Percentiles rank a stretch among this genome's conserved stretches.
These are phyloP conservation scores for Aureobasidium sp. DNA, from an alignment of 2,329 filamentous ascomycete genomes.

Conservation along the genomic window DNA sequence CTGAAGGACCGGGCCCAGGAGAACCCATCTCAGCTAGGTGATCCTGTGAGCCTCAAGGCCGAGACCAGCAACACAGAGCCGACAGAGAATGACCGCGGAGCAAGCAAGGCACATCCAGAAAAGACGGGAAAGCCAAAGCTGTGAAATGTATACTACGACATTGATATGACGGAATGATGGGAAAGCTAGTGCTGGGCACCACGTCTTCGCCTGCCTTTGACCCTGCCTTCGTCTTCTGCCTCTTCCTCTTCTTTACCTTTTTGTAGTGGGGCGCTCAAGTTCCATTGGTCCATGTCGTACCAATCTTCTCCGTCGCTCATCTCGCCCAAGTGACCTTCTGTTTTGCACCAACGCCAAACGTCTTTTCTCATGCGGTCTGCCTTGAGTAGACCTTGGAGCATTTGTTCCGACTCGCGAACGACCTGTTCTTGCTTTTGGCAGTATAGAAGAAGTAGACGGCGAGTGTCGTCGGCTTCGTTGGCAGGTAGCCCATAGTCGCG, in stretches of 20 bases:
- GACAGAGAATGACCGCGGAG: constrained; percentile 29
- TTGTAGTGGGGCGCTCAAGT: constrained; percentile 63
- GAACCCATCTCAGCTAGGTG: constrained; percentile 25
- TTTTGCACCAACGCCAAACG: constrained; percentile 69
- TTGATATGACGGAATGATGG: not conserved
- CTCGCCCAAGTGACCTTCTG: constrained; percentile 68
- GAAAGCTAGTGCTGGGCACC: constrained; percentile 20
- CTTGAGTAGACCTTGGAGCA: constrained; percentile 64
- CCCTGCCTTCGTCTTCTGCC: constrained; percentile 54
- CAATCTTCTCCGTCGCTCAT: constrained; percentile 87
- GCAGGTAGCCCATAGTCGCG: constrained; percentile 65
- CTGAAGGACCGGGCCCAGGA: constrained; percentile 25
- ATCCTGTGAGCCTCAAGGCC: constrained; percentile 27
- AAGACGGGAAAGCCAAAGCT: constrained; percentile 29
- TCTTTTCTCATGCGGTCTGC: constrained; percentile 65
- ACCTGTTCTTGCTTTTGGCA: constrained; percentile 84
- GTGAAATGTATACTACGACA: constrained; percentile 15
- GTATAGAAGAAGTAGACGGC: constrained; percentile 65
- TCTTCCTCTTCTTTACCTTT: constrained; percentile 84
- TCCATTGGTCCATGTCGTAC: constrained; percentile 79
- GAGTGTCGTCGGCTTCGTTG: constrained; percentile 69
- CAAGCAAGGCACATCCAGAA: constrained; percentile 19
- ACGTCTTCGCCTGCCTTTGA: constrained; percentile 44
- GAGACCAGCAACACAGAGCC: constrained; percentile 27
- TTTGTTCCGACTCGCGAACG: constrained; percentile 59